phyloP scores from a whole-genome alignment of 1,284 basidiomycete genomes.

The Ustilago loliicola region DNA sequence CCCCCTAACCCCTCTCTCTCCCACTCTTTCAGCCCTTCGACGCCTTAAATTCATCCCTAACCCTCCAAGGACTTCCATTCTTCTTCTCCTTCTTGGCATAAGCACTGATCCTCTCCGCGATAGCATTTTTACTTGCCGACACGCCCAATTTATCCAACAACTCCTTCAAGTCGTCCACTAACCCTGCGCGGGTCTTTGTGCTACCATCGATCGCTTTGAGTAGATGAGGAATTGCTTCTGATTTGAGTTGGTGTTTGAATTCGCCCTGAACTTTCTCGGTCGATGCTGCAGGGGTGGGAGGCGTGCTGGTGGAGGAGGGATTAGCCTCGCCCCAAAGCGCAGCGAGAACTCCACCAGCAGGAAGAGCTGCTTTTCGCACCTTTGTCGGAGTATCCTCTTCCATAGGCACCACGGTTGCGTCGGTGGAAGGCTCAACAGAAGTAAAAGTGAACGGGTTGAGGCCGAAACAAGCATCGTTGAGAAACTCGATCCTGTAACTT shows the following conservation, averaged over 20 bases:
- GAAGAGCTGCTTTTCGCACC: conserved; percentile 24
- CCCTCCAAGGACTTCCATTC: conserved; percentile 48
- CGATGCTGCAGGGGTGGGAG: background rate
- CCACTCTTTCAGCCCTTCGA: conserved; percentile 11
- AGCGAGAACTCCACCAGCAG: conserved; percentile 38
- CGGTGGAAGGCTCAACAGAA: conserved; percentile 22
- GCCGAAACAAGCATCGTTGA: conserved; percentile 62
- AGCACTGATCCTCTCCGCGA: conserved; percentile 49
- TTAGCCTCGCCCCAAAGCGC: conserved; percentile 42
- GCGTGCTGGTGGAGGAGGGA: background rate
- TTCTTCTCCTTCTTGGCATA: conserved; percentile 60
- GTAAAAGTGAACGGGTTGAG: conserved; percentile 66
- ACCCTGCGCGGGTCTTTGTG: conserved; percentile 56
- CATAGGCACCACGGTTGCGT: background rate
- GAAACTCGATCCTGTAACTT: conserved; percentile 63
- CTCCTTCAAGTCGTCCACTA: conserved; percentile 62
- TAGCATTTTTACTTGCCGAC: conserved; percentile 57
- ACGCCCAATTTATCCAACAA: conserved; percentile 51
- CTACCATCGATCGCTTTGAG: conserved; percentile 54
- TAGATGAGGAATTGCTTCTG: conserved; percentile 52
- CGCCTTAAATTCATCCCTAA: conserved; percentile 49
- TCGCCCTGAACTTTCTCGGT: background rate
- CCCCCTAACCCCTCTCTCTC: background rate
- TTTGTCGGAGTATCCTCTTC: conserved; percentile 21
- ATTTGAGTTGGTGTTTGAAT: conserved; percentile 41